These are phyloP conservation scores for Oropetium thomaeum DNA, from an alignment of 176 grass and related monocot species.

Conservation along the genomic window DNA sequence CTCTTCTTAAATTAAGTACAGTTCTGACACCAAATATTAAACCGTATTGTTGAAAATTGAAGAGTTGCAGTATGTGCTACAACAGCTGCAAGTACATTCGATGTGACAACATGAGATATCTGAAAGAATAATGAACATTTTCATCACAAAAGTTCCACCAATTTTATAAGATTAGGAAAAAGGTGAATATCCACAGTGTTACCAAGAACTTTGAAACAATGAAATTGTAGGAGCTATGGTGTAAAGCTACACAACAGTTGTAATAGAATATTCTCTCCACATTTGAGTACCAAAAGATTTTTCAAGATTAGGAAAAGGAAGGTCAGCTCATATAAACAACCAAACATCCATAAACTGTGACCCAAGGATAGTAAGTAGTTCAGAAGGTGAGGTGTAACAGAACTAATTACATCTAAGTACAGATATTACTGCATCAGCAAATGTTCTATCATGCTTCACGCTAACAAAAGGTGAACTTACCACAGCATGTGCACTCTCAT, in stretches of 20 bases:
- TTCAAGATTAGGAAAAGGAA: neutral
- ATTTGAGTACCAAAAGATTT: neutral
- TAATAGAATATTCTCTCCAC: neutral
- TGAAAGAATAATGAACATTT: neutral
- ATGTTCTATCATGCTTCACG: neutral
- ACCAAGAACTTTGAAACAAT: neutral
- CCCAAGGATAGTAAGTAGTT: constrained; percentile 20
- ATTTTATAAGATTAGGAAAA: too few species aligned
- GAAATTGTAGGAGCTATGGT: neutral
- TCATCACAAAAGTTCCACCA: too few species aligned
- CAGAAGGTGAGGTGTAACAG: constrained; percentile 16
- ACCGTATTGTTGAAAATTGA: neutral
- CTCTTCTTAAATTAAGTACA: neutral
- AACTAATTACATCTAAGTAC: constrained; percentile 10
- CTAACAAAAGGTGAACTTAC: constrained; percentile 44
- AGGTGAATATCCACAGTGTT: neutral
- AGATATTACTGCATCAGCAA: constrained; percentile 2
- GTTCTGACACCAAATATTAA: neutral
- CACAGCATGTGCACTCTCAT: constrained; percentile 56
- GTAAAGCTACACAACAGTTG: neutral
- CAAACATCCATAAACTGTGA: constrained; percentile 3
- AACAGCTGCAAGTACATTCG: neutral
- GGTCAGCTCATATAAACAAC: neutral
- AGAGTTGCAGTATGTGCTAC: neutral
- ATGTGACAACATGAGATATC: neutral